Evolutionary conservation across 108 stramenopile genomes (phyloP).

Genomic region (Asterionellopsis glacialis): DNA sequence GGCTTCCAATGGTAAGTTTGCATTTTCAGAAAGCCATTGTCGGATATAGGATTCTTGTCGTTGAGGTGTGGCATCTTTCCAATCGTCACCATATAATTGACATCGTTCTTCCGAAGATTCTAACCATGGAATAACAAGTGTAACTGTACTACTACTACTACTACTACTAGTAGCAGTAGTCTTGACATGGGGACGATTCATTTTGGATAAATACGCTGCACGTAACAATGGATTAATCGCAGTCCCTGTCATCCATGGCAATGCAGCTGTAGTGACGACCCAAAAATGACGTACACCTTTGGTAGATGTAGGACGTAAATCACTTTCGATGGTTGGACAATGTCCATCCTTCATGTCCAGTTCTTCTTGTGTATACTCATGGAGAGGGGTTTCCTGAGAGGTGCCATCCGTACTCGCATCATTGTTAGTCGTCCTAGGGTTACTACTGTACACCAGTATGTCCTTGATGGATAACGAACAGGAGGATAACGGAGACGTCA

Average conservation of each 20-base stretch:
- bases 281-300: conserved; percentile 3
- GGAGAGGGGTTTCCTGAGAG: too few relatives aligned
- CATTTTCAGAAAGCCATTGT: conserved; percentile 56
- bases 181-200: conserved; percentile 4
- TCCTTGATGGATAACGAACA: too few relatives aligned
- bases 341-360: conserved; percentile 43
- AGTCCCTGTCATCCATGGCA: conserved; percentile 83
- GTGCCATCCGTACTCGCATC: too few relatives aligned
- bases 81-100: conserved; percentile 40
- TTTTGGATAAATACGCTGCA: conserved; percentile 37
- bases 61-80: conserved; percentile 12
- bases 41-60: conserved; percentile 72
- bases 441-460: too few relatives aligned
- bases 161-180: conserved; percentile 19
- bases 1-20: conserved; percentile 52
- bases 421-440: too few relatives aligned
- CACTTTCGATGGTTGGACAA: conserved; percentile 38
- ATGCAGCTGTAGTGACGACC: conserved; percentile 58
- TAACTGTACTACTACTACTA: too few relatives aligned
- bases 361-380: conserved; percentile 32
- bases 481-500: too few relatives aligned
- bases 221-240: conserved; percentile 68
- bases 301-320: conserved; percentile 14
- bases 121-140: conserved; percentile 74
- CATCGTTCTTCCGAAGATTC: conserved; percentile 38